Base-by-base conservation (phyloP, 75 land plant species). In the Sequoia sempervirens region DNA sequence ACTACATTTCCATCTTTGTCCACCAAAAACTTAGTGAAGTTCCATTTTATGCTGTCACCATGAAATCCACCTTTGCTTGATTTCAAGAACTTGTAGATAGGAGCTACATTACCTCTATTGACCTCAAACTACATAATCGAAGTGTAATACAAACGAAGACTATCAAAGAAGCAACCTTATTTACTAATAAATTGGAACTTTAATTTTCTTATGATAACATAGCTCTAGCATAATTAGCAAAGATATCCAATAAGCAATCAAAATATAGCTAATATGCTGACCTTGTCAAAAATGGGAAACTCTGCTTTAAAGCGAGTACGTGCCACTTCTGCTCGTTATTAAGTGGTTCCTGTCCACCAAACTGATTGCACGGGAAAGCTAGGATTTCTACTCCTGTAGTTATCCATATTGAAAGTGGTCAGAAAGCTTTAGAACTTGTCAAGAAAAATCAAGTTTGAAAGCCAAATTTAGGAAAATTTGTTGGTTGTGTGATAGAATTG, bases 291-390 rank as follows among this genome's bases (percentile, higher is more conserved):
- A 5, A 96, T 89, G 45, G 98, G 98, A 80, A 81, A 96, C 82
- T 96, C 97, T 75, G 95, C 98, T 83, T 95, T 93, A 82, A 95
- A 96, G 17, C 94, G 89, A 70, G 97, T 93, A 89, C 98, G 95
- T 32, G 91, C 97, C 85, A 92, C 84, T 75, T 96, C 85, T 96
- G 79, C 52, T 95, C 94, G 83, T 95, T 93, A 70, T 80, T 83
- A 52, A 97, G 97, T 34, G 98, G 98, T 83, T 96, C 98, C 87
- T 96, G 95, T 40, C 89, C 89, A 38, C 89, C 93, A 89, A 96
- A 96, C 80, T 96, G 98, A 83, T 96, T 96, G 90, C 97, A 93
- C 3, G 98, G 98, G 73, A 96, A 96, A 32, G 97, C 98, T 64
- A 96, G 81, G 11, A 96, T 92, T 81, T 91, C 94, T 30, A 93